phyloP scores from a whole-genome alignment of 2,329 filamentous ascomycete species.

The Fusarium anthophilum region DNA sequence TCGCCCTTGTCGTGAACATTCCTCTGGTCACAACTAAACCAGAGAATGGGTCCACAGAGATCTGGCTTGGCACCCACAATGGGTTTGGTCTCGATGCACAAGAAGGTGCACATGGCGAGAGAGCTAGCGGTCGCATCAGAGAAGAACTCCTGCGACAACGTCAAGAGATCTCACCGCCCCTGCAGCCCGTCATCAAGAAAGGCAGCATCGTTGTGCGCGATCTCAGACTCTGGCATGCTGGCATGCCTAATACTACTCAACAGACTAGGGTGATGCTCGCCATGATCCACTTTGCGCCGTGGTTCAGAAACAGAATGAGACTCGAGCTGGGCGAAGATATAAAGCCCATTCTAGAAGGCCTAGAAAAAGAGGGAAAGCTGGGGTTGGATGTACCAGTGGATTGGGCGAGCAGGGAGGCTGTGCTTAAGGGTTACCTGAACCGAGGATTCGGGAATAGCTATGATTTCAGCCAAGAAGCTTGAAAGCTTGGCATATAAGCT shows the following conservation, averaged over 20 bases:
- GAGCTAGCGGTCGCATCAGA: conserved; percentile 61
- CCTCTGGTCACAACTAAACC: conserved; percentile 60
- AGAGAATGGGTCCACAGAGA: conserved; percentile 64
- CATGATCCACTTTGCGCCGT: conserved; percentile 67
- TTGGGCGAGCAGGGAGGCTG: conserved; percentile 56
- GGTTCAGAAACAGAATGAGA: conserved; percentile 66
- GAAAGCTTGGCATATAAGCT: conserved; percentile 24
- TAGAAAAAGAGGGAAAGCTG: conserved; percentile 50
- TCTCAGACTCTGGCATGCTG: conserved; percentile 70
- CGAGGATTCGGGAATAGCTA: conserved; percentile 70
- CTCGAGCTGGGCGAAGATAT: conserved; percentile 63
- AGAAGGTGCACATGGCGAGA: conserved; percentile 60
- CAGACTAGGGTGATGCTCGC: conserved; percentile 67
- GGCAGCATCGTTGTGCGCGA: conserved; percentile 68
- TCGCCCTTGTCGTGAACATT: conserved; percentile 64
- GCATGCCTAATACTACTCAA: conserved; percentile 66
- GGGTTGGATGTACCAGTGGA: conserved; percentile 61
- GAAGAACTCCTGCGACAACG: conserved; percentile 52
- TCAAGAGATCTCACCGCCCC: conserved; percentile 51
- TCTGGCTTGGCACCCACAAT: conserved; percentile 67
- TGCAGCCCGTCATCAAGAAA: conserved; percentile 62
- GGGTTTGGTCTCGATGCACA: conserved; percentile 50
- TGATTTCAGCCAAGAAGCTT: conserved; percentile 63
- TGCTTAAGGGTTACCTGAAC: conserved; percentile 60
- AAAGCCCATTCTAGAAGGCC: conserved; percentile 53